Conservation (phyloP, 441 rosid species). For the Capsella rubella region DNA sequence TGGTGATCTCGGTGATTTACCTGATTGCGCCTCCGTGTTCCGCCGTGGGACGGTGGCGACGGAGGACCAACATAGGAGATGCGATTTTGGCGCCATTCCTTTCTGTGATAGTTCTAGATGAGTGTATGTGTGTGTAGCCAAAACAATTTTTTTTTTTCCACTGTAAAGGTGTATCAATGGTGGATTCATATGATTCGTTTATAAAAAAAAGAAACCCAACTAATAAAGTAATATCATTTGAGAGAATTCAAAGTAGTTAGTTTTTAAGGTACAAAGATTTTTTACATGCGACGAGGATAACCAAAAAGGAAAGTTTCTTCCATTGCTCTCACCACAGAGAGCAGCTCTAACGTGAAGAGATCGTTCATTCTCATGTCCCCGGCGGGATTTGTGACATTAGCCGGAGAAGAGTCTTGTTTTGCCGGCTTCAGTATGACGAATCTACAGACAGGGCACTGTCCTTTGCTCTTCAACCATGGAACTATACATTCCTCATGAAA, state of each 20-base stretch:
- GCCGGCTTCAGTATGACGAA: constrained; percentile 45
- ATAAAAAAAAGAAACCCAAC: not conserved
- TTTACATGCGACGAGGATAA: constrained; percentile 39
- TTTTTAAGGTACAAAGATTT: not conserved
- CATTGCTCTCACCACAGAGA: constrained; percentile 52
- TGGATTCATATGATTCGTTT: constrained; percentile 37
- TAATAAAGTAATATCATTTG: constrained; percentile 30
- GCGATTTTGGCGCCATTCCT: constrained; percentile 48
- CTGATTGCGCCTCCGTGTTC: constrained; percentile 55
- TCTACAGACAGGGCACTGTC: constrained; percentile 85
- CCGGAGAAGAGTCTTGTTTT: constrained; percentile 16
- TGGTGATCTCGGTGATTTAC: constrained; percentile 58
- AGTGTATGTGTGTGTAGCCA: constrained; percentile 32
- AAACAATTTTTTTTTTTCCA: constrained; percentile 18
- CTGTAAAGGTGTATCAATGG: constrained; percentile 44
- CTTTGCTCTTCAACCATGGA: constrained; percentile 69
- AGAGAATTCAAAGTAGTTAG: not conserved
- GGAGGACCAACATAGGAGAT: constrained; percentile 46
- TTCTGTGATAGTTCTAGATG: constrained; percentile 50
- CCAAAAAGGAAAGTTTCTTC: constrained; percentile 53
- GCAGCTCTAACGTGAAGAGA: constrained; percentile 43
- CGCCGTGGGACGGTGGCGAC: constrained; percentile 40
- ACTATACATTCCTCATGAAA: constrained; percentile 83
- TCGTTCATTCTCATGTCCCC: constrained; percentile 35
- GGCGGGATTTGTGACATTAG: not conserved